Evolutionary conservation across 2,329 filamentous ascomycete genomes (phyloP).

Genomic region (Xylariomycetidae sp.): DNA sequence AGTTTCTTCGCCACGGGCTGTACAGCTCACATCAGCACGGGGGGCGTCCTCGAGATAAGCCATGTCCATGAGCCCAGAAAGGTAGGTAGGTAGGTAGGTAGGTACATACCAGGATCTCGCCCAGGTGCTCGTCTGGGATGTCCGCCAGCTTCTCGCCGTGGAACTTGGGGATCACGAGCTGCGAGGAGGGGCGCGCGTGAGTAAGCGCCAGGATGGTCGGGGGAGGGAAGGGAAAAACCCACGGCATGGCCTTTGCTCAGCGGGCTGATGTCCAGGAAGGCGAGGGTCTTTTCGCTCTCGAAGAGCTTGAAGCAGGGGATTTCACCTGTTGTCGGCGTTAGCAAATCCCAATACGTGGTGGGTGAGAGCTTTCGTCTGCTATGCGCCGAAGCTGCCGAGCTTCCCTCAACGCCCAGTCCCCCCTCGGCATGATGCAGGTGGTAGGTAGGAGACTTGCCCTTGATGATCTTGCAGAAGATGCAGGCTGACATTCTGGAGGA

Average conservation of each 20-base stretch:
- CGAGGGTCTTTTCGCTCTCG: constrained; percentile 87
- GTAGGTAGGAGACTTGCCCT: constrained; percentile 63
- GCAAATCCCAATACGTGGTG: no score
- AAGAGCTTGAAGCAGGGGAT: constrained; percentile 96
- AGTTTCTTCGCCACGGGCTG: constrained; percentile 82
- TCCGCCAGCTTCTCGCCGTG: constrained; percentile 89
- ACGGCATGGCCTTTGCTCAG: constrained; percentile 86
- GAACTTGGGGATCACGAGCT: constrained; percentile 95
- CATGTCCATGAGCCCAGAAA: no score
- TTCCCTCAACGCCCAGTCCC: no score
- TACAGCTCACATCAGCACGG: neutral
- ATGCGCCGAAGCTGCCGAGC: no score
- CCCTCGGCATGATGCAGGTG: no score
- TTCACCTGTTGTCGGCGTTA: constrained; percentile 63
- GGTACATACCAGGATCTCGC: constrained; percentile 68
- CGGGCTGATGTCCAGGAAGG: constrained; percentile 94
- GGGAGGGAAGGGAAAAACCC: constrained; percentile 27
- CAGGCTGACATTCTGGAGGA: constrained; percentile 57
- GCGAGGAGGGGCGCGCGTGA: no score
- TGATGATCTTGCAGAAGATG: constrained; percentile 98
- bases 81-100: neutral
- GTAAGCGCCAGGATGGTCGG: neutral
- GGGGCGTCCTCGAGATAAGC: no score
- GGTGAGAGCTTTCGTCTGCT: no score
- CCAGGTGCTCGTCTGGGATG: constrained; percentile 82